Evolutionary conservation across 2,329 filamentous ascomycete species (phyloP).

Genomic region (Penicillium sp.): DNA sequence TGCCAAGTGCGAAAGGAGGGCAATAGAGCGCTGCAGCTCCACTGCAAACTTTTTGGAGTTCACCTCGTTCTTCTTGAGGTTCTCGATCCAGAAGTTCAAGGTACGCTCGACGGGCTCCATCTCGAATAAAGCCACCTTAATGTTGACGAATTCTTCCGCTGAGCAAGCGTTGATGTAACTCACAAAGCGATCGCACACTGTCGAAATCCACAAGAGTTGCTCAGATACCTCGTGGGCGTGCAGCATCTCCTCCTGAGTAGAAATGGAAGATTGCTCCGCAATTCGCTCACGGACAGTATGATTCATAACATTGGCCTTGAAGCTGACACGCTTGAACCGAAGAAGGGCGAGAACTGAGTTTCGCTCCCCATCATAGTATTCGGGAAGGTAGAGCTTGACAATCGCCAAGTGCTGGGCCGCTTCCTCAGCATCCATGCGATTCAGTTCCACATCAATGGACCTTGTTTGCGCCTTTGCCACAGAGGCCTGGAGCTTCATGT

Average conservation of each 20-base stretch:
- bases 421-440: conserved; percentile 84
- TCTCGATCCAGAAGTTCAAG: conserved; percentile 85
- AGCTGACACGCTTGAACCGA: conserved; percentile 81
- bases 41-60: conserved; percentile 80
- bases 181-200: conserved; percentile 82
- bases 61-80: conserved; percentile 78
- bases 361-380: conserved; percentile 75
- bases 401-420: conserved; percentile 86
- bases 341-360: conserved; percentile 88
- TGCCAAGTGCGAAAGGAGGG: conserved; percentile 81
- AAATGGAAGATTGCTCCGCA: conserved; percentile 65
- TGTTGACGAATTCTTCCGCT: conserved; percentile 74
- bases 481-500: conserved; percentile 88
- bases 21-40: conserved; percentile 80
- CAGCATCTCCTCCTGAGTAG: conserved; percentile 75
- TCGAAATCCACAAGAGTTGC: conserved; percentile 79
- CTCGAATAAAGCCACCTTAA: conserved; percentile 80
- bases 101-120: conserved; percentile 89
- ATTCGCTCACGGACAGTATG: conserved; percentile 78
- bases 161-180: conserved; percentile 78
- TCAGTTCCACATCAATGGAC: conserved; percentile 87
- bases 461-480: conserved; percentile 91
- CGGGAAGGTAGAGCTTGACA: conserved; percentile 83
- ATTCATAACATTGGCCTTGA: conserved; percentile 81
- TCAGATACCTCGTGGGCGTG: conserved; percentile 79